These are phyloP conservation scores for Talaromyces ruber DNA, from an alignment of 495 filamentous ascomycete genomes.

Conservation along the genomic window DNA sequence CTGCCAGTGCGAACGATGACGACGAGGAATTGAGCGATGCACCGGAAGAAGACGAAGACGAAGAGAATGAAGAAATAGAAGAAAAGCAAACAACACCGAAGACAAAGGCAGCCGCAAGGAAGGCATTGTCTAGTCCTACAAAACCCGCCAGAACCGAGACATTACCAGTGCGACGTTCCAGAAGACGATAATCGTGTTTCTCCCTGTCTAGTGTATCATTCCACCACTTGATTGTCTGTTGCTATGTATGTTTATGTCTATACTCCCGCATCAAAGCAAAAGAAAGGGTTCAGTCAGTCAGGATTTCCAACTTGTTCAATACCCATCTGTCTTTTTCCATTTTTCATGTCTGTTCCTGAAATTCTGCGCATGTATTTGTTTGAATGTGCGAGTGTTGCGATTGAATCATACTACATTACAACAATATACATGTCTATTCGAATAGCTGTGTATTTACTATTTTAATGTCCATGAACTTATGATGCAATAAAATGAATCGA, in stretches of 20 bases:
- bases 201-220: not conserved
- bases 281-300: not conserved
- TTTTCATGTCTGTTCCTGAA: conserved; percentile 4
- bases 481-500: not conserved
- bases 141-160: conserved; percentile 8
- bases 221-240: not conserved
- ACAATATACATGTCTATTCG: not conserved
- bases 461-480: not conserved
- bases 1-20: conserved; percentile 11
- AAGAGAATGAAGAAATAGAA: not conserved
- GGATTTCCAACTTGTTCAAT: conserved; percentile 10
- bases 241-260: not conserved
- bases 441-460: not conserved
- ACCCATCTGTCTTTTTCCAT: conserved; percentile 16
- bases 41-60: conserved; percentile 12
- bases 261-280: not conserved
- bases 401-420: not conserved
- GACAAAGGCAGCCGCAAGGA: conserved; percentile 8
- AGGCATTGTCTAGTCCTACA: conserved; percentile 10
- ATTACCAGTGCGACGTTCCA: conserved; percentile 31
- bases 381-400: not conserved
- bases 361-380: conserved; percentile 1
- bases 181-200: conserved; percentile 20
- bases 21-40: conserved; percentile 17
- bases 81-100: conserved; percentile 15